A percentile compares a stretch with the other conserved stretches of the same genome.
These are phyloP conservation scores for Insectozyma bohioensis DNA, from an alignment of 1,139 yeast genomes.

Conservation along the genomic window DNA sequence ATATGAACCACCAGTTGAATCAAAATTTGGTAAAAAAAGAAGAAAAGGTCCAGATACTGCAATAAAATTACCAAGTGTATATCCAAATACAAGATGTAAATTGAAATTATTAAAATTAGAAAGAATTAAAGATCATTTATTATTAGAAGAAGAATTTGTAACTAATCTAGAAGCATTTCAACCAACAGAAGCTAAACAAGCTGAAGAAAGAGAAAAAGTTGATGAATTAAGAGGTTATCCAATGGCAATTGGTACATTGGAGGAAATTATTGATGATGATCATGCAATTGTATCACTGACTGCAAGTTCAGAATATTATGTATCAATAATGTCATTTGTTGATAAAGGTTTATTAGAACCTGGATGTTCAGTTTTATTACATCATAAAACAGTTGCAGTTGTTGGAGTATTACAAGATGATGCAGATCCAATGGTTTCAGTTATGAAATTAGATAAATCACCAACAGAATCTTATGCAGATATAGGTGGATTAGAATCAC, in stretches of 20 bases:
- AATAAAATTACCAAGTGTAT: conserved; percentile 82
- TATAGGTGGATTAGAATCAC: conserved; percentile 94
- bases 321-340: conserved; percentile 93
- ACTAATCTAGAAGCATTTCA: conserved; percentile 92
- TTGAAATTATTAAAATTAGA: conserved; percentile 88
- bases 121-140: conserved; percentile 92
- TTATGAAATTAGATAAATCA: conserved; percentile 95
- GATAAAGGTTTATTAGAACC: conserved; percentile 96
- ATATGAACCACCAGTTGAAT: conserved; percentile 97
- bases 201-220: conserved; percentile 91
- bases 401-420: conserved; percentile 96
- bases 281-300: conserved; percentile 97
- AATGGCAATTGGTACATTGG: conserved; percentile 93
- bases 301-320: conserved; percentile 97
- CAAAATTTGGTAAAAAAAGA: conserved; percentile 86
- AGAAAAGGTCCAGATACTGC: conserved; percentile 91
- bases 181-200: conserved; percentile 95
- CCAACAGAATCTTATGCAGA: conserved; percentile 97
- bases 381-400: conserved; percentile 91
- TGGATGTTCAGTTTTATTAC: conserved; percentile 94
- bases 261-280: conserved; percentile 96
- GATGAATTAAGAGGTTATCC: conserved; percentile 97
- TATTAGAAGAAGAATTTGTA: conserved; percentile 94
- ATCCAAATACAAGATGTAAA: conserved; percentile 93
- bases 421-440: conserved; percentile 96